Base-by-base conservation (phyloP, 306 rosid genomes). In the Crataegus laevigata region DNA sequence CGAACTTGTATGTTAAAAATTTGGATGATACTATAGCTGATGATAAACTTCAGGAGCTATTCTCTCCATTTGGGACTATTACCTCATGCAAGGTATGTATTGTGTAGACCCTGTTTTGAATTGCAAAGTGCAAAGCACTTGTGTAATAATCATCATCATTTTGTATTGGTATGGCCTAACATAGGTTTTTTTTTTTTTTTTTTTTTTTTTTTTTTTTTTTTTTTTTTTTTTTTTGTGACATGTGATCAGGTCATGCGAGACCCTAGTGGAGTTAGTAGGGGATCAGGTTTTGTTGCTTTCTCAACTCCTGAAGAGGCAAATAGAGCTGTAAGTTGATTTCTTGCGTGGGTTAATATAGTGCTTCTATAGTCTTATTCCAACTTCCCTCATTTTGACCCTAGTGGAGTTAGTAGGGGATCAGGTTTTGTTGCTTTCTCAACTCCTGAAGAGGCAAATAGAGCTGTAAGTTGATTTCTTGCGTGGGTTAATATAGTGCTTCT, bases 211-310 rank as follows among this genome's bases (percentile, higher is more conserved):
- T 11, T 42, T 25, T 77, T 24, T 75, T 57, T 65, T 81, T 47
- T 13, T 54, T 25, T 75, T 25, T 73, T 11, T 42, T 25, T 77
- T 24, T 75, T 57, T 65, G 79, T 80, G 63, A 69, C 50, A 77
- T 59, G 47, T 72, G 83, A 64, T 74, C 84, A 94, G 98, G 96
- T 94, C 69, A 94, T 94, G 98, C 87, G 87, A 78, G 98, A 94
- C 78, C 97, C 97, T n/a, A 94, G 79, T 69, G 98, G 98, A 79
- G 38, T 90, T 15, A 94, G 98, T 73, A 88, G 96, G 72, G 98
- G 98, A 54, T 94, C 98, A 0, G 98, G 97, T 22, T 94, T 94
- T 84, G 97, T 94, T 79, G 97, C 98, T 72, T 94, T 91, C 78
- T 87, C 98, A 3, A 89, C 96, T 85, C 90, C 97, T 28, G 98